Evolutionary conservation across 1,139 yeast genomes (phyloP).

Genomic region (Meyerozyma guilliermondii): DNA sequence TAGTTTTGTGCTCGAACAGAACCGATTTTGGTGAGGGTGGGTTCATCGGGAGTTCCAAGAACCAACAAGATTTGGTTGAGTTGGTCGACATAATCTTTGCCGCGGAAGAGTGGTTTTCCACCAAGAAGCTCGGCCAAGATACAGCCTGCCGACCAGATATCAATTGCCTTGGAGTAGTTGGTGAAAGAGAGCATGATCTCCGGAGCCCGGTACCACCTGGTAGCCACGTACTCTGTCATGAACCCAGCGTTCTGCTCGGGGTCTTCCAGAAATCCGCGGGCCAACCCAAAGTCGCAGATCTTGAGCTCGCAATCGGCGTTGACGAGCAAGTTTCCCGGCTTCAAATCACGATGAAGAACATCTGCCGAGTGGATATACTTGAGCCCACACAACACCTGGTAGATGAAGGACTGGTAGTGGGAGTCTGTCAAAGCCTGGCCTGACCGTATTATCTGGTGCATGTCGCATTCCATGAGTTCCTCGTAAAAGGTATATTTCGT

Average conservation of each 20-base stretch:
- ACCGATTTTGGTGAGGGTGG: constrained; percentile 77
- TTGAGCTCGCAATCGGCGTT: constrained; percentile 96
- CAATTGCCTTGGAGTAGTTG: constrained; percentile 92
- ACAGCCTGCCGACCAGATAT: constrained; percentile 97
- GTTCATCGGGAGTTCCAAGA: constrained; percentile 87
- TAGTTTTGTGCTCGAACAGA: constrained; percentile 89
- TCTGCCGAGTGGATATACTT: constrained; percentile 95
- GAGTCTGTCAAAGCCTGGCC: constrained; percentile 93
- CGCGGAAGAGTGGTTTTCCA: constrained; percentile 87
- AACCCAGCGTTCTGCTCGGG: constrained; percentile 87
- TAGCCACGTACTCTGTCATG: constrained; percentile 94
- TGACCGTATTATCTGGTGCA: constrained; percentile 93
- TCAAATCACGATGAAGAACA: constrained; percentile 88
- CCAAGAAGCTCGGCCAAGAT: constrained; percentile 90
- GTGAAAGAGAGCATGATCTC: constrained; percentile 94
- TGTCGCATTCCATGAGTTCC: constrained; percentile 96
- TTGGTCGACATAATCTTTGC: constrained; percentile 94
- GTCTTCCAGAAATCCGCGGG: constrained; percentile 86
- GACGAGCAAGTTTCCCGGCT: constrained; percentile 89
- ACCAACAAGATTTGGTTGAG: constrained; percentile 80
- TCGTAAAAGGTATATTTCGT: constrained; percentile 90
- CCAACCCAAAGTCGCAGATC: constrained; percentile 94
- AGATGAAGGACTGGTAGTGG: constrained; percentile 88
- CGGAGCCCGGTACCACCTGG: constrained; percentile 98
- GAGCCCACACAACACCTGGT: constrained; percentile 88